Conservation (phyloP, 2,329 filamentous ascomycete species). For the Clonostachys sp. region DNA sequence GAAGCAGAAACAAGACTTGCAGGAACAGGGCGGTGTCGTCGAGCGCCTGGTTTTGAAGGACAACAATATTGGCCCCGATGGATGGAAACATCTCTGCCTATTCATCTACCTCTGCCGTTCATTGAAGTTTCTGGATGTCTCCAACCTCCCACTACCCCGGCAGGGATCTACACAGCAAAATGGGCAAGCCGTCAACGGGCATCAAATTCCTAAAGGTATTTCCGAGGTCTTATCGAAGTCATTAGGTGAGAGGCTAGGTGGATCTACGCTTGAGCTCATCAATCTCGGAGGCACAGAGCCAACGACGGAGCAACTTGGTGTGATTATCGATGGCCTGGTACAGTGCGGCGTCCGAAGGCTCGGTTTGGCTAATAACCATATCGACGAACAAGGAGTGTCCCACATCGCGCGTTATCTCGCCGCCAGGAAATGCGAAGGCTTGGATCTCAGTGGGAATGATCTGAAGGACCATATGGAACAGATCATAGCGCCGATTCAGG, state of each 20-base stretch:
- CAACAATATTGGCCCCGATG: constrained; percentile 82
- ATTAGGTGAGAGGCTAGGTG: constrained; percentile 71
- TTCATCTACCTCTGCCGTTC: constrained; percentile 90
- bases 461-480: constrained; percentile 49
- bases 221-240: constrained; percentile 69
- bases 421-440: constrained; percentile 74
- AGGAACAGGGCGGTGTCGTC: constrained; percentile 65
- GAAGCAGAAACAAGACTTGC: constrained; percentile 34
- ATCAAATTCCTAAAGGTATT: constrained; percentile 23
- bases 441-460: constrained; percentile 87
- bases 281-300: constrained; percentile 78
- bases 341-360: constrained; percentile 74
- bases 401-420: constrained; percentile 75
- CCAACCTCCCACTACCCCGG: constrained; percentile 72
- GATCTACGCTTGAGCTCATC: constrained; percentile 73
- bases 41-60: constrained; percentile 87
- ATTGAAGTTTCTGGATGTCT: constrained; percentile 81
- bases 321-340: constrained; percentile 77
- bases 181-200: constrained; percentile 21
- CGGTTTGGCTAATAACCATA: constrained; percentile 76
- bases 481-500: constrained; percentile 46
- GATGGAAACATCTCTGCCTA: constrained; percentile 86
- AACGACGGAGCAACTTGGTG: constrained; percentile 64
- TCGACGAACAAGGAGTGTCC: constrained; percentile 68
- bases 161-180: constrained; percentile 21